phyloP scores from a whole-genome alignment of 1,284 basidiomycete species.

The Singerocomus inundabilis region DNA sequence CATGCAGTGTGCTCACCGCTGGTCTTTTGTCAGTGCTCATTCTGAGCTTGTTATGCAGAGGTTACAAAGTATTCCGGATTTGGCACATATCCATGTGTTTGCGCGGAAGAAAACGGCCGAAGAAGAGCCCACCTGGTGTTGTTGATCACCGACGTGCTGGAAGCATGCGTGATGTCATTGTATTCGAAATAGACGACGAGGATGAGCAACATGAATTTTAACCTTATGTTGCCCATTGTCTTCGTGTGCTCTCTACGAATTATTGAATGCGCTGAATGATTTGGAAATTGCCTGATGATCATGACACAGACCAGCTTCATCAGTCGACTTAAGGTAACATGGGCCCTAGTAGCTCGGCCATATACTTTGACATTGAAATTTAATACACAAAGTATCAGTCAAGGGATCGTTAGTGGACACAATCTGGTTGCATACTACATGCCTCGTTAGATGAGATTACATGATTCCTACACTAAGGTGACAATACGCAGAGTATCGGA shows the following conservation, averaged over 20 bases:
- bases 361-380: no score
- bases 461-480: no score
- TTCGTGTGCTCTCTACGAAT: no score
- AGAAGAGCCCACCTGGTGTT: slow-evolving; percentile 21
- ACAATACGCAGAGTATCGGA: no score
- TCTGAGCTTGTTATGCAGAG: slow-evolving; percentile 42
- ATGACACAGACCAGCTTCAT: no score
- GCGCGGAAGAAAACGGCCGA: slow-evolving; percentile 49
- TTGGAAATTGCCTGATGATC: no score
- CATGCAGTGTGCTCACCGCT: neutral
- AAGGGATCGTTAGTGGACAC: no score
- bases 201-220: slow-evolving; percentile 1
- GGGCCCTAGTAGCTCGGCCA: no score
- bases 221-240: neutral
- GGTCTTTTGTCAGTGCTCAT: neutral
- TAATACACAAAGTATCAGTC: no score
- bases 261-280: neutral
- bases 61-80: slow-evolving; percentile 72
- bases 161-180: neutral
- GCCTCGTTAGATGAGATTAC: no score
- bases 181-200: slow-evolving; percentile 6
- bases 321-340: no score
- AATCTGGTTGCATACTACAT: no score
- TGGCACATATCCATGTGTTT: slow-evolving; percentile 81
- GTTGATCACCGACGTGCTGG: slow-evolving; percentile 5